Evolutionary conservation across 768 basidiomycete genomes (phyloP).

Genomic region (Panellus pusillus): DNA sequence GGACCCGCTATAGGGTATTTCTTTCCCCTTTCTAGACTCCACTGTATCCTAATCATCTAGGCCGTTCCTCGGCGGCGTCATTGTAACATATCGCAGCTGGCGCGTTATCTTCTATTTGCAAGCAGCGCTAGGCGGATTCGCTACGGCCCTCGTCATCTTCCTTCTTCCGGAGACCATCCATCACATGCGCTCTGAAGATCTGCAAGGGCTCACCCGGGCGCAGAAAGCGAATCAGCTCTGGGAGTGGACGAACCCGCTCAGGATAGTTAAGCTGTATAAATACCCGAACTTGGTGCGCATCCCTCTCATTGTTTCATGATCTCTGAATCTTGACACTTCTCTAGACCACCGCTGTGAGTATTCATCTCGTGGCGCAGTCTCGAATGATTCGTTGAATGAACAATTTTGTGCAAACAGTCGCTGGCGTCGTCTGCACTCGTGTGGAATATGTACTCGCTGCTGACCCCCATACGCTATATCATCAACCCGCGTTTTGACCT

Average conservation of each 20-base stretch:
- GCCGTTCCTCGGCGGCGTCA: constrained; percentile 19
- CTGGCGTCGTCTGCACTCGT: constrained; percentile 11
- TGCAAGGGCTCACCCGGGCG: constrained; percentile 6
- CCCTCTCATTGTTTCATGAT: background rate
- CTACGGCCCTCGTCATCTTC: constrained; percentile 19
- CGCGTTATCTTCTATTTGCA: constrained; percentile 21
- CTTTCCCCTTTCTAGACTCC: background rate
- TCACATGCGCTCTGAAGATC: constrained; percentile 17
- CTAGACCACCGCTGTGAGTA: constrained; percentile 15
- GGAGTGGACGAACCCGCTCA: constrained; percentile 16
- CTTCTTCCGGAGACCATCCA: constrained; percentile 21
- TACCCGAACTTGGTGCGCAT: constrained; percentile 20
- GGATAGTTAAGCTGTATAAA: constrained; percentile 17
- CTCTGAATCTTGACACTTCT: background rate
- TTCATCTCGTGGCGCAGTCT: too few relatives aligned
- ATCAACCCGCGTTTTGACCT: constrained; percentile 20
- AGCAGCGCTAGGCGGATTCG: constrained; percentile 17
- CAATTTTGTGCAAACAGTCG: background rate
- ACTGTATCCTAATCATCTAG: background rate
- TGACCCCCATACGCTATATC: constrained; percentile 22
- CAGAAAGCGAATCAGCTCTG: constrained; percentile 7
- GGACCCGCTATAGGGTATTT: constrained; percentile 20
- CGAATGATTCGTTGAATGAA: background rate
- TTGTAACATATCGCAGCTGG: constrained; percentile 20
- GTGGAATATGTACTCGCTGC: constrained; percentile 20